These are phyloP conservation scores for Phytophthora niederhauseri DNA, from an alignment of 352 stramenopile genomes.

Conservation along the genomic window DNA sequence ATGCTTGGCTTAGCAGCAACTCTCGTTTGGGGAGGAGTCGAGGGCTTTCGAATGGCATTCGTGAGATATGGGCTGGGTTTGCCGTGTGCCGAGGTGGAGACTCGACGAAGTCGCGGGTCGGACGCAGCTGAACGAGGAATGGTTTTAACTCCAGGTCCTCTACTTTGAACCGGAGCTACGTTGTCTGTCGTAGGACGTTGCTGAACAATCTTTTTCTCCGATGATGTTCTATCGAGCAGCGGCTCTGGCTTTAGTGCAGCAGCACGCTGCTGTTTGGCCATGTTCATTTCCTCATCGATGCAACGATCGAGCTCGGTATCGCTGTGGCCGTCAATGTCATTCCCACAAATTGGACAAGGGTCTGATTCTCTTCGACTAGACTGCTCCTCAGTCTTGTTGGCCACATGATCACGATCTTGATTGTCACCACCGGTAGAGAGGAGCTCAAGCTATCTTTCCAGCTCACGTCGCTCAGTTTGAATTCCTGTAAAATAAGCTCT, in stretches of 20 bases:
- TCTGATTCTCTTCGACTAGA: slow-evolving; percentile 34
- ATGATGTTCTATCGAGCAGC: not conserved
- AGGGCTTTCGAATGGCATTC: slow-evolving; percentile 22
- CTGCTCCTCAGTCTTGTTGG: not conserved
- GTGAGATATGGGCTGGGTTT: slow-evolving; percentile 32
- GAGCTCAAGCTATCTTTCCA: slow-evolving; percentile 52
- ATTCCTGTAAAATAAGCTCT: slow-evolving; percentile 36
- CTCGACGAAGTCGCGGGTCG: slow-evolving; percentile 23
- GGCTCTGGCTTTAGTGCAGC: slow-evolving; percentile 8
- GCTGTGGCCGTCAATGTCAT: slow-evolving; percentile 61
- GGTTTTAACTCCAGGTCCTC: not conserved
- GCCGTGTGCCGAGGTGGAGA: slow-evolving; percentile 36
- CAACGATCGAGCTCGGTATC: slow-evolving; percentile 62
- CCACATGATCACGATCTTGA: slow-evolving; percentile 4
- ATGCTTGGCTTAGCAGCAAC: slow-evolving; percentile 5
- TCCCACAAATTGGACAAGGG: slow-evolving; percentile 56
- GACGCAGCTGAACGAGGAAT: slow-evolving; percentile 17
- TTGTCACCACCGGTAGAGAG: slow-evolving; percentile 20
- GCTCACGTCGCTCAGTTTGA: slow-evolving; percentile 47
- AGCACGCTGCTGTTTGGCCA: slow-evolving; percentile 12
- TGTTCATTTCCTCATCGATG: slow-evolving; percentile 57
- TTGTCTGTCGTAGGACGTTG: slow-evolving; percentile 17
- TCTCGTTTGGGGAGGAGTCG: slow-evolving; percentile 27
- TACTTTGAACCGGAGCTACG: not conserved
- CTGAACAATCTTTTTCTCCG: slow-evolving; percentile 4